Base-by-base conservation (phyloP, 2,329 filamentous ascomycete species). In the Alternaria longipes region DNA sequence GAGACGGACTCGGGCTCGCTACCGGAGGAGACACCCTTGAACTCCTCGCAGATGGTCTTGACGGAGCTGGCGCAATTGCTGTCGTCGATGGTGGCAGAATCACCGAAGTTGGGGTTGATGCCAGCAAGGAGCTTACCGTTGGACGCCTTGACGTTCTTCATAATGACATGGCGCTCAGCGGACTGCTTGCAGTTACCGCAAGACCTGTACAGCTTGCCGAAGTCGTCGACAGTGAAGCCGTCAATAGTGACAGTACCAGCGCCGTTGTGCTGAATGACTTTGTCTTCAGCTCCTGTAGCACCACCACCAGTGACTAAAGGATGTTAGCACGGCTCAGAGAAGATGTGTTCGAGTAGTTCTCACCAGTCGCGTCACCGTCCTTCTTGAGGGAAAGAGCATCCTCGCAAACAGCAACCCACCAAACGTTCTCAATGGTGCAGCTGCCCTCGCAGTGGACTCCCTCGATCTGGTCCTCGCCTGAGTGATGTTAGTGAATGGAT, bases 51-150 rank as follows among this genome's bases (percentile, higher is more conserved):
- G 53, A 78, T 70, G 16, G 61, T 62, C 65, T 77, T 72, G 52
- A 72, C 70, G 53, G 54, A 62, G 16, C 66, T 66, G 46, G 69
- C 68, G 60, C 75, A 75, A 38, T 70, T 73, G 36, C 58, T 40
- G 51, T 71, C 1, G 79, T 82, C 80, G 63, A 82, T 82, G 0
- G 81, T 82, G 63, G 84, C 83, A 22, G 81, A 81, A 63, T 84
- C 83, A 16, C 82, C 83, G 62, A 81, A 85, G 79, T 85, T 86
- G 49, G 77, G 76, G 77, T 85, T 85, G 70, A 85, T 84, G 32
- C 83, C 82, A 60, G 77, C 82, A 28, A 83, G 77, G 51, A 77
- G 70, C 59, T 83, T 83, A 57, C 78, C 74, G 41, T 76, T 72
- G 62, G 79, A 78, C 51, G 81, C 81, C 32, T 76, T 78, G 58